Base-by-base conservation (phyloP, 495 filamentous ascomycete genomes). In the Aspergillus coremiiformis region DNA sequence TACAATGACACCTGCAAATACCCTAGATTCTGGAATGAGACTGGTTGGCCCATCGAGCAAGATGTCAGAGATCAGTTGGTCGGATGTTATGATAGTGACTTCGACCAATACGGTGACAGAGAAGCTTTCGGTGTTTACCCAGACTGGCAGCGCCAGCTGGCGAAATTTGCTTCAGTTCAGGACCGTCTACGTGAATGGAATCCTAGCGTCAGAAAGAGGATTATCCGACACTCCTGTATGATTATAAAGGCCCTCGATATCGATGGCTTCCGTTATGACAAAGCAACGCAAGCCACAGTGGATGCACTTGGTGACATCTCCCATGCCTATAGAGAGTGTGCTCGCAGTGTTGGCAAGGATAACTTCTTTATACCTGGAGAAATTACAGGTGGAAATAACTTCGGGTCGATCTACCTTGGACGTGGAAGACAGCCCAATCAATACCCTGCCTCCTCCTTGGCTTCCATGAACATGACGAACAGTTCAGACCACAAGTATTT, bases 101-200 rank as follows among this genome's bases (percentile, higher is more conserved):
- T 86, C 54, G 84, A 86, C 35, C 74, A 85, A 63, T 86, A 84
- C 49, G 84, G 84, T 37, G 83, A 86, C 56, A 79, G 78, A 21
- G 82, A 83, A 60, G 80, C 84, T 12, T 86, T 86, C 53, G 84
- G 84, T 51, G 79, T 82, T 22, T 85, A 72, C 47, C 82, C 82
- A 1, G 83, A 86, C 56, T 88, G 81, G 78, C 68, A 85, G 58
- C 74, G 77, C 57, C 78, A 88, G 65, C 69, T 89, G 39, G 77
- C 84, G 12, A 88, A 87, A 56, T 88, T 88, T 61, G 82, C 84
- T 26, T 85, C 78, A 30, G 85, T 87, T 4, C 85, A 89, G 63
- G 85, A 89, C 59, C 83, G 85, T 52, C 71, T 89, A 9, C 80
- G 85, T 24, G 85, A 87, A 55, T 89, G 85, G 85, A 58, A 77